Evolutionary conservation across 257 asterid genomes (phyloP).

Genomic region (Rehmannia glutinosa): DNA sequence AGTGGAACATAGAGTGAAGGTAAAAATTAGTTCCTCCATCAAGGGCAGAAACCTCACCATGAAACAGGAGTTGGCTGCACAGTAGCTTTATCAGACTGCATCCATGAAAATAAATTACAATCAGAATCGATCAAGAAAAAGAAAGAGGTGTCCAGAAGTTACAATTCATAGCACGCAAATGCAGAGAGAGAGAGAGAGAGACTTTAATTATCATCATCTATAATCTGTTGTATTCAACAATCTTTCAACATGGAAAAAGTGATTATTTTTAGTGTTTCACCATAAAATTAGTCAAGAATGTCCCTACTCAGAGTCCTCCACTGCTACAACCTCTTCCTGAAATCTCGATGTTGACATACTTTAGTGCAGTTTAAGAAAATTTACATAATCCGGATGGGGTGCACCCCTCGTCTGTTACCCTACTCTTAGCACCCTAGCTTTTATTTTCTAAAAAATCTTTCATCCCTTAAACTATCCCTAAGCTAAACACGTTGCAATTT

Average conservation of each 20-base stretch:
- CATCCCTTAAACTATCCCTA: neutral
- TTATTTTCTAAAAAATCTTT: neutral
- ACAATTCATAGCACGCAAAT: neutral
- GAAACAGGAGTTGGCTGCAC: constrained; percentile 80
- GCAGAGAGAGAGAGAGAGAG: constrained; percentile 2
- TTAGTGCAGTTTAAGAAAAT: neutral
- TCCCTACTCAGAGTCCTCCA: neutral
- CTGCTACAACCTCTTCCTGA: neutral
- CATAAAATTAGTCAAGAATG: neutral
- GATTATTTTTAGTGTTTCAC: constrained; percentile 1
- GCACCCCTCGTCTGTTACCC: neutral
- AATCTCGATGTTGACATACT: neutral
- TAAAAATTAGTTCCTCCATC: neutral
- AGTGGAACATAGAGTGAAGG: neutral
- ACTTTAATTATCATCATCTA: constrained; percentile 7
- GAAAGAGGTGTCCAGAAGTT: neutral
- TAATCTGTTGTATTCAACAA: neutral
- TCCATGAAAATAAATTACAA: constrained; percentile 16
- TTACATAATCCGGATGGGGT: neutral
- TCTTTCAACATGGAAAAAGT: constrained; percentile 4
- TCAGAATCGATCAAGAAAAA: neutral
- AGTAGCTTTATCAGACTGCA: constrained; percentile 76
- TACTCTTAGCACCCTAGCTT: neutral
- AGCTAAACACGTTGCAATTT: neutral
- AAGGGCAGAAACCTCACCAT: constrained; percentile 47